phyloP scores from a whole-genome alignment of 768 basidiomycete genomes.

The Lactarius trivialis region DNA sequence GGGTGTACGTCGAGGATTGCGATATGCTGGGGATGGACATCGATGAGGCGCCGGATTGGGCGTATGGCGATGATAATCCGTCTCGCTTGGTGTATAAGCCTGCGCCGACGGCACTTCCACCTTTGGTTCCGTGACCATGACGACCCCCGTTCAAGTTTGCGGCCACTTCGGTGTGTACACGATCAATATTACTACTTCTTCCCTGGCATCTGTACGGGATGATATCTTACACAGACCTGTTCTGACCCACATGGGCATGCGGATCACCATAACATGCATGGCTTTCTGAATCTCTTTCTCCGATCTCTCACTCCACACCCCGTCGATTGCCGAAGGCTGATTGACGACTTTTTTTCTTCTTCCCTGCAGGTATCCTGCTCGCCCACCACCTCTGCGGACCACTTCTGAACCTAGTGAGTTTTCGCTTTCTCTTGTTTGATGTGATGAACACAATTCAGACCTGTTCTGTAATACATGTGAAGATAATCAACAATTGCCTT shows the following conservation, averaged over 20 bases:
- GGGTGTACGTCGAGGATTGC: constrained; percentile 73
- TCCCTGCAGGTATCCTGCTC: background rate
- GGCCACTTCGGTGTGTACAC: constrained; percentile 21
- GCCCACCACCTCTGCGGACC: too few species aligned
- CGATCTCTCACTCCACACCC: constrained; percentile 7
- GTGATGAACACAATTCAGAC: constrained; percentile 56
- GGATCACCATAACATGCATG: constrained; percentile 48
- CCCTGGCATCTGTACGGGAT: constrained; percentile 36
- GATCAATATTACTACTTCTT: background rate
- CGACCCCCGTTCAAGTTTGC: constrained; percentile 5
- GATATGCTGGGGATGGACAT: constrained; percentile 35
- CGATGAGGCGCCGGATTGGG: constrained; percentile 44
- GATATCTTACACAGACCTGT: constrained; percentile 74
- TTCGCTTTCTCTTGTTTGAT: constrained; percentile 23
- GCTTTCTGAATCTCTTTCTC: constrained; percentile 47
- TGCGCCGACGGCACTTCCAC: constrained; percentile 51
- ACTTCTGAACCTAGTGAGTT: constrained; percentile 10
- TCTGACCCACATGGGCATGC: constrained; percentile 49
- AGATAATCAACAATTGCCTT: constrained; percentile 53
- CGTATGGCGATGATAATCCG: constrained; percentile 46
- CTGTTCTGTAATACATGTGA: constrained; percentile 56
- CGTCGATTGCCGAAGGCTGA: constrained; percentile 11
- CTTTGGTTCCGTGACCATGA: constrained; percentile 31
- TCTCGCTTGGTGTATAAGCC: constrained; percentile 46
- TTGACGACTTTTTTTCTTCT: constrained; percentile 17